phyloP scores from a whole-genome alignment of 257 asterid genomes.

The Scutellaria barbata region DNA sequence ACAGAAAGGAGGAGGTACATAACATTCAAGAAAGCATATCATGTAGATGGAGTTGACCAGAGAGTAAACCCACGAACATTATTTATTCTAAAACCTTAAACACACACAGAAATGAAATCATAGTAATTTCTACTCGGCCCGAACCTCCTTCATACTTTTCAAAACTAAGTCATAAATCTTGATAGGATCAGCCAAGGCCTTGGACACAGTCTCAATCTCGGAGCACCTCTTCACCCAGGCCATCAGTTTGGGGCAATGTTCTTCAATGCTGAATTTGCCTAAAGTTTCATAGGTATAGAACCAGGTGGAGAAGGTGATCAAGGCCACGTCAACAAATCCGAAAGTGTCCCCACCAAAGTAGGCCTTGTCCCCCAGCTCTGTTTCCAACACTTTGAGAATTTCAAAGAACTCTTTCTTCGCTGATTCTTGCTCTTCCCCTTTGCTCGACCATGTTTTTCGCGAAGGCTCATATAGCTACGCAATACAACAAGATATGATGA shows the following conservation, averaged over 20 bases:
- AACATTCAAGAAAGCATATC: too few relatives aligned
- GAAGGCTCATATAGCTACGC: constrained; percentile 34
- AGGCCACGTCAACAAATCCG: constrained; percentile 47
- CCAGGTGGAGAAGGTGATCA: constrained; percentile 37
- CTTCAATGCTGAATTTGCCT: constrained; percentile 42
- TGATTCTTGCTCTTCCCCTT: constrained; percentile 46
- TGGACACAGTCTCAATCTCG: constrained; percentile 44
- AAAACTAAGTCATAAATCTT: constrained; percentile 38
- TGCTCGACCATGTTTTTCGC: constrained; percentile 36
- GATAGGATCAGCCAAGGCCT: constrained; percentile 43
- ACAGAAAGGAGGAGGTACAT: too few relatives aligned
- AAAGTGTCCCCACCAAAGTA: constrained; percentile 53
- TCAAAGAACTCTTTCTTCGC: constrained; percentile 41
- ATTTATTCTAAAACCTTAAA: too few relatives aligned
- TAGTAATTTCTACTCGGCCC: constrained; percentile 23
- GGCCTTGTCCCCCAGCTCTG: constrained; percentile 46
- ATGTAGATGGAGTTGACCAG: too few relatives aligned
- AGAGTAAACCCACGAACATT: too few relatives aligned
- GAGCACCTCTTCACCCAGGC: constrained; percentile 38
- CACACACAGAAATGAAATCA: too few relatives aligned
- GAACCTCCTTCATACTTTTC: constrained; percentile 26
- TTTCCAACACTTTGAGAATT: constrained; percentile 43
- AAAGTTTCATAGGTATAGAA: constrained; percentile 44
- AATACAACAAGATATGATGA: too few relatives aligned
- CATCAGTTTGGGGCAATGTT: constrained; percentile 42